A percentile compares a stretch with the other conserved stretches of the same genome.
Conservation (phyloP, 345 rosid genomes). For the Trapa bicornis region DNA sequence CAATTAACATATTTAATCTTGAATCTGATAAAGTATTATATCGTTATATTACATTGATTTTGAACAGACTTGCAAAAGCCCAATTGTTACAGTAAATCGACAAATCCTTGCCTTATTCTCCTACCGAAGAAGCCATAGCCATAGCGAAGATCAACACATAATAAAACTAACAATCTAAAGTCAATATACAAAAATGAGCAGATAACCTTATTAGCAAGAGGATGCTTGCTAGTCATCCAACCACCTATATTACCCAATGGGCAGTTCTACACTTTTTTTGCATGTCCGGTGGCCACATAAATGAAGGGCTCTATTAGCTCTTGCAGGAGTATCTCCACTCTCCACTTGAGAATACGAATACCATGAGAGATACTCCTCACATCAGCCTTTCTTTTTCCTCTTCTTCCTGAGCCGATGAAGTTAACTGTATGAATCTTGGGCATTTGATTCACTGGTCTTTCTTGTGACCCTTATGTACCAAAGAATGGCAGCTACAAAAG, state of each 20-base stretch:
- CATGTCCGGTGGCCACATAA: too few relatives aligned
- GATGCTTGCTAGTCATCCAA: too few relatives aligned
- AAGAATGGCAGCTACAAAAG: constrained; percentile 15
- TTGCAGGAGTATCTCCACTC: too few relatives aligned
- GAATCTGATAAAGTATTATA: too few relatives aligned
- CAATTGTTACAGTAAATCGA: neutral
- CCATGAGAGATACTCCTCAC: neutral
- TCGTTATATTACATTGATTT: too few relatives aligned
- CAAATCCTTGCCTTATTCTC: neutral
- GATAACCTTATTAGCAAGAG: too few relatives aligned
- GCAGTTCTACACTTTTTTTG: too few relatives aligned
- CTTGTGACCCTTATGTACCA: constrained; percentile 28
- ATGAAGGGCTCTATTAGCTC: neutral
- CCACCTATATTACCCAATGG: too few relatives aligned
- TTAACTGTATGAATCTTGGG: neutral
- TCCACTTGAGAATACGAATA: neutral
- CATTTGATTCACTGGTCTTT: constrained; percentile 2
- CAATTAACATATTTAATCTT: neutral
- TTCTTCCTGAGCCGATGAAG: neutral
- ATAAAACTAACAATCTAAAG: too few relatives aligned
- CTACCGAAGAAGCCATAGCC: neutral
- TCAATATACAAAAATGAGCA: too few relatives aligned
- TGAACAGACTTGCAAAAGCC: neutral
- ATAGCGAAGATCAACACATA: neutral
- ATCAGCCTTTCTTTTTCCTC: neutral